Evolutionary conservation across 768 basidiomycete species (phyloP).

Genomic region (Tubosaeta sp.): DNA sequence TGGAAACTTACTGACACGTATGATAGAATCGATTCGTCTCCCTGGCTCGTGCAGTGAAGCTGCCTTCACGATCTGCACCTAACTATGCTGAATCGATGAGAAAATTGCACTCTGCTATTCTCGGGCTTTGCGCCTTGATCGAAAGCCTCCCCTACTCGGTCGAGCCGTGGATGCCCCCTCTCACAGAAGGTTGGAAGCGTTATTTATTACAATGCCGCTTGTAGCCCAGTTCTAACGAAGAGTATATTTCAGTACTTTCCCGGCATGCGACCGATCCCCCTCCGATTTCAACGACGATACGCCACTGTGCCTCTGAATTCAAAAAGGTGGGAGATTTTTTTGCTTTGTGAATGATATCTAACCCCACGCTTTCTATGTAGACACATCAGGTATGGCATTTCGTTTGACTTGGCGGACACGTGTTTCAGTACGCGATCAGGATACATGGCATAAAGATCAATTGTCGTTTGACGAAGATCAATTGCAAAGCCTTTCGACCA

Average conservation of each 20-base stretch:
- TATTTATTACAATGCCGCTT: neutral
- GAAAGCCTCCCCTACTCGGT: constrained; percentile 96
- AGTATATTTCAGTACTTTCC: constrained; percentile 54
- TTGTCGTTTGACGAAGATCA: constrained; percentile 86
- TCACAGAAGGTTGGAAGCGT: constrained; percentile 60
- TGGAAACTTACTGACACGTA: constrained; percentile 1
- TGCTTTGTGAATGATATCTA: constrained; percentile 1
- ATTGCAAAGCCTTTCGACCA: constrained; percentile 77
- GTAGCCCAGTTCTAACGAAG: neutral
- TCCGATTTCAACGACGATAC: constrained; percentile 87
- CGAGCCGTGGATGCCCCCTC: constrained; percentile 85
- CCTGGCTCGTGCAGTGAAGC: constrained; percentile 52
- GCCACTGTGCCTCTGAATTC: constrained; percentile 79
- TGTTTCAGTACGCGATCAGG: constrained; percentile 40
- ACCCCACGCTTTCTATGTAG: constrained; percentile 28
- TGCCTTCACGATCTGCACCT: constrained; percentile 69
- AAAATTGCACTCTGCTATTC: constrained; percentile 80
- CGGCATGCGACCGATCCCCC: constrained; percentile 80
- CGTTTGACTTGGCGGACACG: constrained; percentile 1
- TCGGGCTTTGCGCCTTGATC: constrained; percentile 91
- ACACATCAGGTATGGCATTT: constrained; percentile 53
- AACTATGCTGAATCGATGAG: constrained; percentile 69
- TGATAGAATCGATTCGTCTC: constrained; percentile 74
- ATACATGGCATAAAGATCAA: constrained; percentile 91
- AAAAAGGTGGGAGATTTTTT: constrained; percentile 59